Base-by-base conservation (phyloP, 1,284 basidiomycete genomes). In the Fomitopsis schrenkii region DNA sequence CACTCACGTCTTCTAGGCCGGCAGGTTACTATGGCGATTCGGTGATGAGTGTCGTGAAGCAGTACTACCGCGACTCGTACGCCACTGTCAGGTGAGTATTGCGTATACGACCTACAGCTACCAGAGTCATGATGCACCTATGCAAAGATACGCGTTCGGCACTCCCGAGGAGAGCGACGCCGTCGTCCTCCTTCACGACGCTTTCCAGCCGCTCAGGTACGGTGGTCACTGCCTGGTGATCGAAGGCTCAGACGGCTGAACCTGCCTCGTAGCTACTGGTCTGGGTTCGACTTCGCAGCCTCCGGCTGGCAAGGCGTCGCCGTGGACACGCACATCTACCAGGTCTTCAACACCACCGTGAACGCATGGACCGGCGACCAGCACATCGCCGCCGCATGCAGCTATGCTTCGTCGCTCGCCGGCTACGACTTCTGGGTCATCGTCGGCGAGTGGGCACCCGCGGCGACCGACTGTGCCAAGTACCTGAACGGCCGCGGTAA, bases 401-500 rank as follows among this genome's bases (percentile, higher is more conserved):
- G 64, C 58, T 75, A 79, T 57, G 79, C 74, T 8, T 72, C 72
- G 10, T 67, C 75, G 1, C 81, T 94, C 45, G 70, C 80, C 0
- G 69, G 70, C 5, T 88, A 86, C 66, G 80, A 87, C 44, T 80
- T 93, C 14, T 92, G 89, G 90, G 76, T 84, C 40, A 77, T 95
- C 57, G 90, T 94, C 42, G 93, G 93, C 59, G 93, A 95, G 77
- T 95, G 92, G 91, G 84, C 90, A 0, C 83, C 91, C 38, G 93
- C 93, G 0, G 76, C 84, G 59, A 95, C 88, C 9, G 95, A 97
- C 72, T 97, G 95, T 69, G 93, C 95, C 14, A 86, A 78, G 67
- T 94, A 80, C 68, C 75, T 87, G 59, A 86, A 87, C 71, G 82
- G 81, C 8, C 77, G 80, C 46, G 81, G 80, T 50, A 63, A 78